Base-by-base conservation (phyloP, 2,329 filamentous ascomycete species). In the Alternaria sp. region DNA sequence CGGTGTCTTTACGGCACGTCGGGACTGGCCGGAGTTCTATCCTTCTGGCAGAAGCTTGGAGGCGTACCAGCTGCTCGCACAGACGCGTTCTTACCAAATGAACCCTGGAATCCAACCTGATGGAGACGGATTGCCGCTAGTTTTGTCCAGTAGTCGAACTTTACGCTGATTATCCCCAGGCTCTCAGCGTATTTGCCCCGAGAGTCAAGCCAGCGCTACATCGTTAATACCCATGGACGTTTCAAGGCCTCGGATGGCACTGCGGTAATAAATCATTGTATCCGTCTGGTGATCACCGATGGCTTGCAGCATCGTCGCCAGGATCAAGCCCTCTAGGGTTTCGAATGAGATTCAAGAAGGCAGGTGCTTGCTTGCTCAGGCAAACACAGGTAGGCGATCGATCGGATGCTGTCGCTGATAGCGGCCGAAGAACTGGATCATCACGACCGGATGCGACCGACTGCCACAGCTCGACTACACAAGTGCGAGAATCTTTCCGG, bases 241-340 rank as follows among this genome's bases (percentile, higher is more conserved):
- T 28, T 57, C 40, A 46, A 54, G 28, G 44, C 25, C 54, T 19
- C 11, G 30, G 55, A 62, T 21, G 54, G 49, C 51, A 52, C 19
- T 55, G 61, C 62, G 51, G 59, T 58, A 65, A 56, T 40, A 25
- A 64, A 45, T 28, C 47, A 40, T 23, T 21, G 15, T 32, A 55
- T 57, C 36, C 50, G 46, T 50, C 54, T 56, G 15, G 15, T 40
- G 63, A 61, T 62, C 62, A 57, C 60, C 49, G 46, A 57, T 64
- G 63, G 63, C 65, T 67, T 67, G 69, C 64, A 69, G 62, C 61
- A 66, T 52, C 45, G 21, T 54, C 23, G 28, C 44, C 64, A 50
- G 23, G 25, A 54, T 47, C 64, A 49, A 40, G n/a, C 56, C 13
- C 13, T 54, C 43, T 19, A n/a, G 50, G 45, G 57, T 65, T 63